Conservation (phyloP, 1,139 yeast species). For the Magnusiomyces paraingens region DNA sequence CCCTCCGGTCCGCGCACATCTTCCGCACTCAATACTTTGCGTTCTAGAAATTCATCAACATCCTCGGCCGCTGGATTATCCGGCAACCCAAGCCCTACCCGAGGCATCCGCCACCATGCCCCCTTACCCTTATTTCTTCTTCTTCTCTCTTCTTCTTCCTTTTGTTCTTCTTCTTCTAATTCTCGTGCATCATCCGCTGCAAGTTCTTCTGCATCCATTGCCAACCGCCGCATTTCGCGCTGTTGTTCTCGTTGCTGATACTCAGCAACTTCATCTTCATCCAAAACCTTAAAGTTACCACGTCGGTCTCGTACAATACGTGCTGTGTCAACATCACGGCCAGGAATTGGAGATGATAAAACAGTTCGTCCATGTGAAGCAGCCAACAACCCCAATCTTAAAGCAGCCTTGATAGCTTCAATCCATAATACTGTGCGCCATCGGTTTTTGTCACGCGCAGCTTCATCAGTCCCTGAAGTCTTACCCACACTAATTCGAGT, state of each 20-base stretch:
- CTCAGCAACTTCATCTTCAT: slow-evolving; percentile 18
- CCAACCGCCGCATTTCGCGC: slow-evolving; percentile 7
- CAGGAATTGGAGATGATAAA: slow-evolving; percentile 32
- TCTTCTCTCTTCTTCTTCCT: too few relatives aligned
- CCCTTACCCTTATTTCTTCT: neutral
- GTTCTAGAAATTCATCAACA: slow-evolving; percentile 25
- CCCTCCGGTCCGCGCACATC: slow-evolving; percentile 32
- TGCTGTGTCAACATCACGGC: slow-evolving; percentile 32
- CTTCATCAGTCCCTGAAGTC: slow-evolving; percentile 11
- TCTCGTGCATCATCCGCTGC: neutral
- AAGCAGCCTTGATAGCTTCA: slow-evolving; percentile 30
- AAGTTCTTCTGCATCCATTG: neutral
- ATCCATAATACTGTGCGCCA: slow-evolving; percentile 32
- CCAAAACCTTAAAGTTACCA: slow-evolving; percentile 8
- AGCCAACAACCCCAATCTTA: slow-evolving; percentile 31
- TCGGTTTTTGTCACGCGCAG: slow-evolving; percentile 27
- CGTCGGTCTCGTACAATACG: slow-evolving; percentile 11
- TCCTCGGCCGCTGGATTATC: slow-evolving; percentile 20
- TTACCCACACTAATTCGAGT: slow-evolving; percentile 5
- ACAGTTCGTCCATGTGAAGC: slow-evolving; percentile 29
- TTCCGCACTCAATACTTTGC: slow-evolving; percentile 31
- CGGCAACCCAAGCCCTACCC: slow-evolving; percentile 30
- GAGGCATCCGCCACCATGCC: slow-evolving; percentile 29
- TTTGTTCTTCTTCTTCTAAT: neutral
- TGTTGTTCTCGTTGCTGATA: neutral